These are phyloP conservation scores for Suillus weaverae DNA, from an alignment of 768 basidiomycete genomes.

Conservation along the genomic window DNA sequence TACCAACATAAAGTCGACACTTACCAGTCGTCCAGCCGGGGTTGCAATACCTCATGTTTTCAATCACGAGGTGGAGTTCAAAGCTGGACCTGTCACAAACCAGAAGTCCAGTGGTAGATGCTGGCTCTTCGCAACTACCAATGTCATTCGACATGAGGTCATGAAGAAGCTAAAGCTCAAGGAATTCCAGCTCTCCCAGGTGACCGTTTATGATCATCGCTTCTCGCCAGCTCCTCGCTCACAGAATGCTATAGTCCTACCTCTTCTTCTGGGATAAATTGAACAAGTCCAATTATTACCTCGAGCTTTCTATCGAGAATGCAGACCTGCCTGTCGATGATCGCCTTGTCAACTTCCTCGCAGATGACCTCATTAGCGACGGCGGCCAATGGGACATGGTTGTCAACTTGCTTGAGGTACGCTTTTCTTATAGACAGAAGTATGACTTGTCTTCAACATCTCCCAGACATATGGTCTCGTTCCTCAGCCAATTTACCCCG, in stretches of 20 bases:
- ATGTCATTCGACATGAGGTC: slow-evolving; percentile 78
- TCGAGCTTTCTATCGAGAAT: slow-evolving; percentile 83
- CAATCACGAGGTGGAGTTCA: slow-evolving; percentile 77
- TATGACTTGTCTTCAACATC: slow-evolving; percentile 13
- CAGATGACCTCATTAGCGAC: slow-evolving; percentile 78
- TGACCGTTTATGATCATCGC: slow-evolving; percentile 24
- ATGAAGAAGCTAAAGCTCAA: slow-evolving; percentile 84
- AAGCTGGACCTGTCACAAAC: slow-evolving; percentile 80
- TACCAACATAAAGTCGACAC: slow-evolving; percentile 59
- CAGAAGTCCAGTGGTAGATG: slow-evolving; percentile 90
- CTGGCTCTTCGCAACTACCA: slow-evolving; percentile 95
- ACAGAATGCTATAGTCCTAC: slow-evolving; percentile 55
- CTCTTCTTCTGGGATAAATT: slow-evolving; percentile 97
- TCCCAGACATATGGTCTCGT: slow-evolving; percentile 78
- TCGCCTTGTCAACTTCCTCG: slow-evolving; percentile 77
- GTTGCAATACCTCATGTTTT: slow-evolving; percentile 77
- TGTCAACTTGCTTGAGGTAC: slow-evolving; percentile 62
- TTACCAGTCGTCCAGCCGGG: slow-evolving; percentile 61
- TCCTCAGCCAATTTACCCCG: slow-evolving; percentile 80
- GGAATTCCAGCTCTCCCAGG: slow-evolving; percentile 92
- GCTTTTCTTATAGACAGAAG: slow-evolving; percentile 7
- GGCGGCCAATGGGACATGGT: slow-evolving; percentile 98
- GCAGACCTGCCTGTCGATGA: slow-evolving; percentile 80
- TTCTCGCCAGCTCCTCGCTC: slow-evolving; percentile 8
- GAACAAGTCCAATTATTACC: slow-evolving; percentile 87